These are phyloP conservation scores for Cucurbita maxima DNA, from an alignment of 306 rosid genomes.

Conservation along the genomic window DNA sequence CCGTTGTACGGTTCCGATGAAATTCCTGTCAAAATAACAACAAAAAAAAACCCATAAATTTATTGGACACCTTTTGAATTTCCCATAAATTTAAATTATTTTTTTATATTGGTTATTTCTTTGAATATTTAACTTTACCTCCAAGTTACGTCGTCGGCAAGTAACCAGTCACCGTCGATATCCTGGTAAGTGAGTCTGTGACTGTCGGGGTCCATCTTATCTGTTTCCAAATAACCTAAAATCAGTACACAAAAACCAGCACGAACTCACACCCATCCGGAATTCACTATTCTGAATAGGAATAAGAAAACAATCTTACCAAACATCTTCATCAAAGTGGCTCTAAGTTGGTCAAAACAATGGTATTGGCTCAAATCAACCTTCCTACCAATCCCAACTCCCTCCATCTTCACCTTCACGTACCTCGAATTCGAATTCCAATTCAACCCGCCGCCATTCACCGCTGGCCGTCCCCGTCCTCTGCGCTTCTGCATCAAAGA, in stretches of 20 bases:
- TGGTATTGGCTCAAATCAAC: constrained; percentile 37
- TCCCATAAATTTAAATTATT: neutral
- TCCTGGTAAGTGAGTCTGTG: constrained; percentile 55
- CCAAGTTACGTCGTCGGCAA: constrained; percentile 69
- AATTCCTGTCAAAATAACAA: constrained; percentile 25
- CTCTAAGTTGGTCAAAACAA: constrained; percentile 31
- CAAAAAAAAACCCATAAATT: neutral
- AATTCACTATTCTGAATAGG: neutral
- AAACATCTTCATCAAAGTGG: constrained; percentile 62
- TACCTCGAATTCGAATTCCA: constrained; percentile 12
- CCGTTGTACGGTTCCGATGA: constrained; percentile 35
- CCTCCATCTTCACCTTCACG: constrained; percentile 93
- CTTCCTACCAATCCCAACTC: constrained; percentile 68
- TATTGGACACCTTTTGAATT: neutral
- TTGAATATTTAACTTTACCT: constrained; percentile 19
- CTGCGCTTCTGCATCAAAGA: neutral
- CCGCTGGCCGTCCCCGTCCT: neutral
- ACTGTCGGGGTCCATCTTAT: constrained; percentile 18
- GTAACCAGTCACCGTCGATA: constrained; percentile 70
- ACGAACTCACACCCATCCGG: neutral
- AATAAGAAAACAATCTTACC: constrained; percentile 9
- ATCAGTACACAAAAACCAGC: neutral
- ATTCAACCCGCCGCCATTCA: constrained; percentile 11
- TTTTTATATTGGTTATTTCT: neutral
- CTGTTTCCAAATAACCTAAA: constrained; percentile 12